Evolutionary conservation across 306 rosid genomes (phyloP), one percentile per base, ranked within the genome.

Genomic region (Ormosia emarginata): DNA sequence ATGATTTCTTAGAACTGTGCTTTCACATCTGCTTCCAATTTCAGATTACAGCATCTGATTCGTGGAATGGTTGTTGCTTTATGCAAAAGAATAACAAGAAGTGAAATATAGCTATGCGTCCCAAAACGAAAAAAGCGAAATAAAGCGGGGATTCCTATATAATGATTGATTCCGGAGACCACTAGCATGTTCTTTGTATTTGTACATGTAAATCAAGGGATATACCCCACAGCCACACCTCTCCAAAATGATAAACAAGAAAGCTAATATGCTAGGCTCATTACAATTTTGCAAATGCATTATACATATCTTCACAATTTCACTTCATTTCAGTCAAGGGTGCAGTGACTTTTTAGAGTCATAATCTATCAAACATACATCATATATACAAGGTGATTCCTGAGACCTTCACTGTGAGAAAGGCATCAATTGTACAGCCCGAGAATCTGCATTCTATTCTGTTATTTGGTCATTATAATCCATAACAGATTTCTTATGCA

Each of bases 221-320:
- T 59, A 47, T 79, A 49, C 80, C 80, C 76, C 80, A 72, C 77
- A 79, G 36, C 67, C 58, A 63, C 33, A 66, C 14, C 33, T 52
- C 40, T 7, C 7, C 49, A 72, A 56, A 56, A 24, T 4, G 14
- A 71, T 5, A 64, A 61, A 17, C 62, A 41, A 70, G 15, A 12
- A 52, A 57, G 32, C 36, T 47, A 29, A 29, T 55, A 57, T 30
- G 15, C 75, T 15, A 32, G 47, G 11, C 66, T 29, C 67, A 58
- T 74, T 30, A 8, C 50, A 79, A 58, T 58, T 67, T 44, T 44
- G 5, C 46, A 79, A 56, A 53, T 2, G 4, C 32, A 52, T 14
- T 14, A 30, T 14, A 30, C 7, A 47, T 1, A 69, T 33, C 6
- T 55, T 67, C 44, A 80, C 76, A 79, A 67, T 71, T 78, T 53